Conservation (phyloP, 148 eudicot species). For the Fagopyrum tataricum region DNA sequence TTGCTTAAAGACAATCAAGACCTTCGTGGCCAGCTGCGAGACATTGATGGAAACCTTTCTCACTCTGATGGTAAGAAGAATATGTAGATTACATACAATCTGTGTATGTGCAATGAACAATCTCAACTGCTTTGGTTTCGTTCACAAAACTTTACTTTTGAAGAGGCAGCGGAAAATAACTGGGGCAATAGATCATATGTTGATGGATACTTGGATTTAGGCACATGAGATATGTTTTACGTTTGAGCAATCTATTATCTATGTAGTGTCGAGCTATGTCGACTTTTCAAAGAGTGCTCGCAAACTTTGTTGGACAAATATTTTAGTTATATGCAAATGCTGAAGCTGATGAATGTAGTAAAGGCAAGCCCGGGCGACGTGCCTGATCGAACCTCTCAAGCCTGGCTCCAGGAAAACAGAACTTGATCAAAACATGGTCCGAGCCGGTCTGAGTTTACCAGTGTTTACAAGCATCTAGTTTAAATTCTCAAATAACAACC, state of each 20-base stretch:
- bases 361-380: too few relatives aligned
- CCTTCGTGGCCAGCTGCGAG: conserved; percentile 32
- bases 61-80: conserved; percentile 27
- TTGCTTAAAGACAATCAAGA: conserved; percentile 45
- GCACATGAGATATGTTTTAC: not conserved
- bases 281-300: not conserved
- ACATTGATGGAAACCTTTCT: conserved; percentile 20
- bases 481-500: not conserved
- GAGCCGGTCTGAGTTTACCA: too few relatives aligned
- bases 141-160: not conserved
- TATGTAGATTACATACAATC: conserved; percentile 13
- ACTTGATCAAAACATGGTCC: too few relatives aligned
- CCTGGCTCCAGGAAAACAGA: too few relatives aligned
- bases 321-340: not conserved
- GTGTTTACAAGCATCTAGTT: not conserved
- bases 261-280: not conserved
- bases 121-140: not conserved
- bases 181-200: not conserved
- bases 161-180: not conserved
- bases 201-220: not conserved
- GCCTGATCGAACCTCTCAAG: too few relatives aligned
- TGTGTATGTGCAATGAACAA: not conserved
- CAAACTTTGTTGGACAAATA: not conserved
- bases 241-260: not conserved
- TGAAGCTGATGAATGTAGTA: too few relatives aligned